A percentile compares a stretch with the other conserved stretches of the same genome.
Conservation (phyloP, 2,329 filamentous ascomycete species). For the Stachybotrys elegans region DNA sequence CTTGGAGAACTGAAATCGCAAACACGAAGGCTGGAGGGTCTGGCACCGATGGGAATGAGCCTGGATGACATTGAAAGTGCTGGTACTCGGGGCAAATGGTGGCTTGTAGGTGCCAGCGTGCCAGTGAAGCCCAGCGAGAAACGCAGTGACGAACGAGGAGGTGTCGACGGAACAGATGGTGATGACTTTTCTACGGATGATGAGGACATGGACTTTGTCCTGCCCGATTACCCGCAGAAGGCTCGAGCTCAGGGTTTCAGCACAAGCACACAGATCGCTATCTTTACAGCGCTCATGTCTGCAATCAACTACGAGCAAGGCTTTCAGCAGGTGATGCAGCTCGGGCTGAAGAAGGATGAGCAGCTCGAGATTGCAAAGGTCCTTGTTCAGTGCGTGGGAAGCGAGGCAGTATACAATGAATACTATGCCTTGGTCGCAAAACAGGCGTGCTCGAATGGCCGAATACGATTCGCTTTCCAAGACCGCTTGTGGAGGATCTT, state of each 20-base stretch:
- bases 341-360: constrained; percentile 80
- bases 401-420: constrained; percentile 81
- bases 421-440: constrained; percentile 87
- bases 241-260: constrained; percentile 81
- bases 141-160: constrained; percentile 10
- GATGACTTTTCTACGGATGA: constrained; percentile 29
- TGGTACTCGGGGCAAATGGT: constrained; percentile 93
- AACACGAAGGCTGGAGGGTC: constrained; percentile 58
- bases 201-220: constrained; percentile 41
- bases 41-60: constrained; percentile 76
- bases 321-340: constrained; percentile 70
- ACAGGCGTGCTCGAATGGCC: constrained; percentile 69
- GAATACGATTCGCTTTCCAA: constrained; percentile 79
- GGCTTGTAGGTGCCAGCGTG: constrained; percentile 96
- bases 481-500: constrained; percentile 85
- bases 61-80: constrained; percentile 77
- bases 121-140: constrained; percentile 29
- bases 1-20: constrained; percentile 68
- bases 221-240: constrained; percentile 67
- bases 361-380: constrained; percentile 84
- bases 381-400: constrained; percentile 78
- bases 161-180: constrained; percentile 21
- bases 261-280: constrained; percentile 79
- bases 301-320: constrained; percentile 81
- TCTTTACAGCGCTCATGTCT: constrained; percentile 87